phyloP scores from a whole-genome alignment of 352 stramenopile species.

The Phytopythium mirpurense region DNA sequence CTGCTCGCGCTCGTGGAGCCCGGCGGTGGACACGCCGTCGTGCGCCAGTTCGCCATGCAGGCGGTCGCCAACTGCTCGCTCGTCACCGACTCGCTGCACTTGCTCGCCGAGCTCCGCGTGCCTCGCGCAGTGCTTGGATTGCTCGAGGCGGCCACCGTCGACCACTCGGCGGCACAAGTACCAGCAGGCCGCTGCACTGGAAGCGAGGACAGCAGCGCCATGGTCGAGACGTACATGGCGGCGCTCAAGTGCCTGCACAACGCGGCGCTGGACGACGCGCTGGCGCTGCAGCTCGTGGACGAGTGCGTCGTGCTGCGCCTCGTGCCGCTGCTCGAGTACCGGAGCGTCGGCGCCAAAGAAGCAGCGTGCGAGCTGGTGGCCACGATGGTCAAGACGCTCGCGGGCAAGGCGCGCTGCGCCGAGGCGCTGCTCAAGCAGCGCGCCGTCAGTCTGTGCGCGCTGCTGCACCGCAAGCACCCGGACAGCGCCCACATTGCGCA shows the following conservation, averaged over 20 bases:
- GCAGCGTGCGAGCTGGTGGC: slow-evolving; percentile 38
- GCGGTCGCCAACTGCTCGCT: slow-evolving; percentile 73
- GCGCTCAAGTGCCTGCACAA: slow-evolving; percentile 69
- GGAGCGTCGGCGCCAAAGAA: slow-evolving; percentile 27
- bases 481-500: slow-evolving; percentile 28
- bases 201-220: neutral
- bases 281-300: slow-evolving; percentile 56
- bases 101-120: slow-evolving; percentile 68
- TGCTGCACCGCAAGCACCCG: slow-evolving; percentile 40
- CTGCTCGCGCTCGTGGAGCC: slow-evolving; percentile 51
- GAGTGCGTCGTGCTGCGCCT: slow-evolving; percentile 38
- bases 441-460: slow-evolving; percentile 46
- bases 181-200: neutral
- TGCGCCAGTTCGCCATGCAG: slow-evolving; percentile 60
- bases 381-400: slow-evolving; percentile 36
- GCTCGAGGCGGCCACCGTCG: slow-evolving; percentile 26
- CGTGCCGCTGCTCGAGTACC: slow-evolving; percentile 40
- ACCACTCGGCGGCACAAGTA: neutral
- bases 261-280: slow-evolving; percentile 46
- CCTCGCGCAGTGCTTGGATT: slow-evolving; percentile 38
- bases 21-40: slow-evolving; percentile 30
- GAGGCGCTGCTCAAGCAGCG: slow-evolving; percentile 41
- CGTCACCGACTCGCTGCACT: slow-evolving; percentile 63
- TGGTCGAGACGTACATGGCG: slow-evolving; percentile 54
- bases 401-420: slow-evolving; percentile 40